Percentiles rank a stretch among this genome's conserved stretches.
Evolutionary conservation across 305 asterid species (phyloP).

Genomic region (Withania somnifera): DNA sequence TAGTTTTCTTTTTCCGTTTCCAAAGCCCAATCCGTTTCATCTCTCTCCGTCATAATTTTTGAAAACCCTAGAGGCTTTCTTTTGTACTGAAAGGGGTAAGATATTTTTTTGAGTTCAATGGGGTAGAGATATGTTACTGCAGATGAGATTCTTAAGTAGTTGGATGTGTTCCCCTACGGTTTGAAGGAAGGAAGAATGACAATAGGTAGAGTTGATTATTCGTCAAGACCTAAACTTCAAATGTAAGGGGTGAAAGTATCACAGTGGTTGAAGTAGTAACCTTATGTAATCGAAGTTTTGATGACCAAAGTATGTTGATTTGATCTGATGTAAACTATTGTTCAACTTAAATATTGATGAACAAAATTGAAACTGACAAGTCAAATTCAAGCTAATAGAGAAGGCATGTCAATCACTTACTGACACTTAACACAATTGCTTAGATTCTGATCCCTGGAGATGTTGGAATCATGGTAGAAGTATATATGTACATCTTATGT

Average conservation of each 20-base stretch:
- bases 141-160: neutral
- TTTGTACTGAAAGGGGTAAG: neutral
- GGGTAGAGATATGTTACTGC: neutral
- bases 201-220: neutral
- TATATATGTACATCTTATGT: neutral
- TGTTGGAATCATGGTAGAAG: neutral
- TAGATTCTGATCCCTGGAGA: neutral
- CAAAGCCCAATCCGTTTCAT: neutral
- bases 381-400: neutral
- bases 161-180: neutral
- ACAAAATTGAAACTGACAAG: neutral
- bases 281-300: neutral
- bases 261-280: neutral
- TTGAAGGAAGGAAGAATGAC: neutral
- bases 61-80: neutral
- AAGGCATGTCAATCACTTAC: neutral
- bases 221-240: neutral
- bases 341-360: neutral
- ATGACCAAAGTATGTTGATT: neutral
- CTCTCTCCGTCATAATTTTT: neutral
- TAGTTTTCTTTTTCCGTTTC: neutral
- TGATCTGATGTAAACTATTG: neutral
- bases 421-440: neutral
- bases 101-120: neutral
- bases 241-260: neutral